These are phyloP conservation scores for Nevesoporus exiguus DNA, from an alignment of 768 basidiomycete genomes.

Conservation along the genomic window DNA sequence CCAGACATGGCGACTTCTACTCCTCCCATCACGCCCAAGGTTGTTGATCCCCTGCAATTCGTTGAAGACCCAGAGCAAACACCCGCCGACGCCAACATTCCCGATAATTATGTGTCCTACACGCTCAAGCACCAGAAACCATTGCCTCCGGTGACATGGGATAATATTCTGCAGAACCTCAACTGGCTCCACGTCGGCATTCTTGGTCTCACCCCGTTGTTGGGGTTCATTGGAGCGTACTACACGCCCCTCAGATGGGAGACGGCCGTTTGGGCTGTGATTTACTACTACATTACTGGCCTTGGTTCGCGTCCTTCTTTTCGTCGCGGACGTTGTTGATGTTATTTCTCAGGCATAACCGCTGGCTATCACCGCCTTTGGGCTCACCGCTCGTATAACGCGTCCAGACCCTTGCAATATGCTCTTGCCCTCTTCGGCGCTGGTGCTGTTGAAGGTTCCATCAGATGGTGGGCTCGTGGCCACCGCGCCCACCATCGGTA, in stretches of 20 bases:
- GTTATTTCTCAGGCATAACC: conserved; percentile 61
- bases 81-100: conserved; percentile 58
- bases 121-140: conserved; percentile 66
- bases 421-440: conserved; percentile 80
- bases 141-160: conserved; percentile 63
- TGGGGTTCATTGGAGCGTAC: conserved; percentile 70
- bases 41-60: conserved; percentile 5
- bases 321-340: conserved; percentile 23
- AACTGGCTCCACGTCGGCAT: conserved; percentile 76
- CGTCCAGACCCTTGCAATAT: conserved; percentile 81
- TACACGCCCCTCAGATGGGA: conserved; percentile 65
- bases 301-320: conserved; percentile 58
- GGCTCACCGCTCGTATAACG: conserved; percentile 96
- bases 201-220: conserved; percentile 66
- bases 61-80: conserved; percentile 27
- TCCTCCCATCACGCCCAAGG: conserved; percentile 9
- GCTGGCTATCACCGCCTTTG: conserved; percentile 97
- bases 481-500: conserved; percentile 98
- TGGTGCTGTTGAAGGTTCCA: conserved; percentile 93
- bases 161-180: conserved; percentile 57
- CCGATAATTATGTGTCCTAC: conserved; percentile 80
- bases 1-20: conserved; percentile 14
- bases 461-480: conserved; percentile 98
- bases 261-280: conserved; percentile 64
- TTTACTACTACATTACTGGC: conserved; percentile 80